A percentile compares a stretch with the other conserved stretches of the same genome.
Conservation (phyloP, 495 filamentous ascomycete genomes). For the Aspergillus haitiensis region DNA sequence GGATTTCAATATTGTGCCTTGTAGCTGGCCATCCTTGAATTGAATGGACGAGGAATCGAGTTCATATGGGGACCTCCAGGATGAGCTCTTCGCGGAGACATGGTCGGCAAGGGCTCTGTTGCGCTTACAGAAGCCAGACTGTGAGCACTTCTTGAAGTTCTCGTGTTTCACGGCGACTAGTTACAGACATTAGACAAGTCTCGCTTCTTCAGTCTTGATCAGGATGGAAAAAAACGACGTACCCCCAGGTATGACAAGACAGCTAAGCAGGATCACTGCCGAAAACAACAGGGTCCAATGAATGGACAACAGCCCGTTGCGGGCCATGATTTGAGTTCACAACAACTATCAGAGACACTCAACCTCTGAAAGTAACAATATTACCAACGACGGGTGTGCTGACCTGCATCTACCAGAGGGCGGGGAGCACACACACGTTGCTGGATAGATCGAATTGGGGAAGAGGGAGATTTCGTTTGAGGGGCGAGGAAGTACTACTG, state of each 20-base stretch:
- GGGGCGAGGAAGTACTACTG: neutral
- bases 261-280: slow-evolving; percentile 40
- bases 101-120: slow-evolving; percentile 87
- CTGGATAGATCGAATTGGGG: slow-evolving; percentile 1
- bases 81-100: slow-evolving; percentile 58
- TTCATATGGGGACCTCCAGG: slow-evolving; percentile 81
- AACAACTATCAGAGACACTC: slow-evolving; percentile 40
- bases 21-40: slow-evolving; percentile 77
- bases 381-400: slow-evolving; percentile 20
- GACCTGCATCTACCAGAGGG: slow-evolving; percentile 41
- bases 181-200: slow-evolving; percentile 15
- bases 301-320: slow-evolving; percentile 49
- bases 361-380: slow-evolving; percentile 32
- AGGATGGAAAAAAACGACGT: slow-evolving; percentile 7
- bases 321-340: slow-evolving; percentile 36
- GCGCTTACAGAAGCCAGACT: slow-evolving; percentile 94
- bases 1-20: slow-evolving; percentile 75
- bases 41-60: slow-evolving; percentile 68
- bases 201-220: neutral
- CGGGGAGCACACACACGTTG: slow-evolving; percentile 23
- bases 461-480: neutral
- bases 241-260: slow-evolving; percentile 44
- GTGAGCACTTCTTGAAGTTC: slow-evolving; percentile 88
- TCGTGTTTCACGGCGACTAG: slow-evolving; percentile 86
- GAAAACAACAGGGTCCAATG: slow-evolving; percentile 57